Evolutionary conservation across 352 stramenopile species (phyloP).

Genomic region (Pythium graminicola): DNA sequence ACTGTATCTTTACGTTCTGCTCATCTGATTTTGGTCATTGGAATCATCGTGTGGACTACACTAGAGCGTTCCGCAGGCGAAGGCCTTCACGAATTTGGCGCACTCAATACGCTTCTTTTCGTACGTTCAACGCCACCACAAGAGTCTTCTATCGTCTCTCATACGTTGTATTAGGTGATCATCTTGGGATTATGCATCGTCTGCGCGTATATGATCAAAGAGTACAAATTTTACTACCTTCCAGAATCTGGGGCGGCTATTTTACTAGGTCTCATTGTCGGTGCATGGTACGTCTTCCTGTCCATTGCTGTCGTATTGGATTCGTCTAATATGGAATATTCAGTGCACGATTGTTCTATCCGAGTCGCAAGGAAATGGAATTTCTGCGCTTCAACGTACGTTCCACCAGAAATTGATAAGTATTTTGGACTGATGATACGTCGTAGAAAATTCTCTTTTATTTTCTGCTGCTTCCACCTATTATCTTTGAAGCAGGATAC

Average conservation of each 20-base stretch:
- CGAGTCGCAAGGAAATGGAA: constrained; percentile 83
- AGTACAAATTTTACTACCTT: constrained; percentile 88
- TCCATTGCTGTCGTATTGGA: not conserved
- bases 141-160: not conserved
- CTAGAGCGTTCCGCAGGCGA: constrained; percentile 35
- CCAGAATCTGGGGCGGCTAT: constrained; percentile 88
- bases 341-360: constrained; percentile 81
- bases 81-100: constrained; percentile 78
- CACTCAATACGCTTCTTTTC: constrained; percentile 84
- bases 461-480: constrained; percentile 94
- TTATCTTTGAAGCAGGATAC: constrained; percentile 97
- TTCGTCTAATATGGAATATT: not conserved
- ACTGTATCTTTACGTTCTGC: too few relatives aligned
- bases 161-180: constrained; percentile 44
- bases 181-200: constrained; percentile 88
- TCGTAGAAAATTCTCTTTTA: constrained; percentile 94
- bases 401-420: too few relatives aligned
- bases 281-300: constrained; percentile 40
- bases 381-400: constrained; percentile 84
- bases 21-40: too few relatives aligned
- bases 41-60: too few relatives aligned
- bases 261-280: constrained; percentile 86
- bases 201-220: constrained; percentile 86
- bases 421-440: too few relatives aligned
- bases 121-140: constrained; percentile 21